Evolutionary conservation across 2,329 filamentous ascomycete genomes (phyloP), one percentile per base, ranked within the genome.

Genomic region (Beauveria asiatica): DNA sequence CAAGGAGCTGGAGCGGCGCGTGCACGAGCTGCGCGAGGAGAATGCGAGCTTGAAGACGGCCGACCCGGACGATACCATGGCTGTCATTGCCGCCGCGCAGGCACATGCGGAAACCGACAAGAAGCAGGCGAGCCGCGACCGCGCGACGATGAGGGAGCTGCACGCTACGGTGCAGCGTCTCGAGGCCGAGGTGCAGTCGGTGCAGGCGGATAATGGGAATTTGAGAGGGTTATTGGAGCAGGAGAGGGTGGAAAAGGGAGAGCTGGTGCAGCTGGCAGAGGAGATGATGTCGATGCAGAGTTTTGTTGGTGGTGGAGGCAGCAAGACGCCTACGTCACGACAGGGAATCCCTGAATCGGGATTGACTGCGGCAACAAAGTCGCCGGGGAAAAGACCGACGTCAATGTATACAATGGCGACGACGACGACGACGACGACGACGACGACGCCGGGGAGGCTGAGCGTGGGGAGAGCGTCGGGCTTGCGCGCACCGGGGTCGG

Each of bases 211-310:
- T 66, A 90, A 91, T 64, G 79, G 83, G 37, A 78, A 83, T 39
- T 77, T 92, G 27, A 76, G 87, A 39, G 72, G 76, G 19, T 80
- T 89, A 65, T 79, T 94, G 8, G 86, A 92, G 70, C 78, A 82
- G 62, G 90, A 94, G 74, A 81, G 90, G 7, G 82, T 91, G 21
- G 90, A 94, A 75, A 93, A 94, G 78, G 88, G 89, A 57, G 90
- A 93, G 74, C 78, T 94, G 44, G 90, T 94, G 41, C 83, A 85
- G 60, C 82, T 91, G 5, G 90, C 90, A 1, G 90, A 94, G 72
- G 90, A 94, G 76, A 89, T 94, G 85, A 87, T 94, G 74, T 78
- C 79, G 56, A 85, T 93, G 49, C 49, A 51, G 49, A 48, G 75
- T 67, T 74, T 79, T 54, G 73, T 76, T 25, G 44, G 59, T 41